phyloP scores from a whole-genome alignment of 305 asterid genomes.

The Galium porrigens region DNA sequence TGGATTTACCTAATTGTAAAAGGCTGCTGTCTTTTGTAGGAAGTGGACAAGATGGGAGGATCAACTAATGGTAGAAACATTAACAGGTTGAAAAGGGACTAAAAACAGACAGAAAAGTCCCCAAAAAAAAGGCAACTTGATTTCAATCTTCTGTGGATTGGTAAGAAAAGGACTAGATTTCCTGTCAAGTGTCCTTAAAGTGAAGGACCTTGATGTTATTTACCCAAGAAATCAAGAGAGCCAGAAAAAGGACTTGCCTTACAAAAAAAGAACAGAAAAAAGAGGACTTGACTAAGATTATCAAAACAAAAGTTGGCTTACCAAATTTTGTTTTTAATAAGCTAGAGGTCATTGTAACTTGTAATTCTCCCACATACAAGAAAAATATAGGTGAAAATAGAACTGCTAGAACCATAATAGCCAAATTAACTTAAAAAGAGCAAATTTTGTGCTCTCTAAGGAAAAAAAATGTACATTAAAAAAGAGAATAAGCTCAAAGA shows the following conservation, averaged over 20 bases:
- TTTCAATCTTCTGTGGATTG: background rate
- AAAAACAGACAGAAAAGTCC: background rate
- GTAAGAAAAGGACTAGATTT: slow-evolving; percentile 1
- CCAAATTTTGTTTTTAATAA: background rate
- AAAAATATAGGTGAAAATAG: background rate
- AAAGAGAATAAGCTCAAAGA: background rate
- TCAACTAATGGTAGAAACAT: background rate
- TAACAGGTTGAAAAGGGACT: background rate
- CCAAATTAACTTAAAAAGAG: background rate
- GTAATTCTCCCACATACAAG: background rate
- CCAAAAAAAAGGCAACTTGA: background rate
- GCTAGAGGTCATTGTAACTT: background rate
- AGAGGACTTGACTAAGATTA: background rate
- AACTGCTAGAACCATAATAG: background rate
- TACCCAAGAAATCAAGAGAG: background rate
- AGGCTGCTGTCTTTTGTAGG: slow-evolving; percentile 9
- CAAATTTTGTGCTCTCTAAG: slow-evolving; percentile 1
- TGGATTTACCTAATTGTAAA: slow-evolving; percentile 15
- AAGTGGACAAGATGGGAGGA: background rate
- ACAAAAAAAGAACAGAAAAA: too few relatives aligned
- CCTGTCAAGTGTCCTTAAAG: background rate
- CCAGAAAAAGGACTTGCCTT: too few relatives aligned
- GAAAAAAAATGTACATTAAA: background rate
- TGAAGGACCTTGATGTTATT: too few relatives aligned
- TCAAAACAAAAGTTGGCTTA: background rate